These are phyloP conservation scores for Penstemon eatonii DNA, from an alignment of 257 asterid species.

Conservation along the genomic window DNA sequence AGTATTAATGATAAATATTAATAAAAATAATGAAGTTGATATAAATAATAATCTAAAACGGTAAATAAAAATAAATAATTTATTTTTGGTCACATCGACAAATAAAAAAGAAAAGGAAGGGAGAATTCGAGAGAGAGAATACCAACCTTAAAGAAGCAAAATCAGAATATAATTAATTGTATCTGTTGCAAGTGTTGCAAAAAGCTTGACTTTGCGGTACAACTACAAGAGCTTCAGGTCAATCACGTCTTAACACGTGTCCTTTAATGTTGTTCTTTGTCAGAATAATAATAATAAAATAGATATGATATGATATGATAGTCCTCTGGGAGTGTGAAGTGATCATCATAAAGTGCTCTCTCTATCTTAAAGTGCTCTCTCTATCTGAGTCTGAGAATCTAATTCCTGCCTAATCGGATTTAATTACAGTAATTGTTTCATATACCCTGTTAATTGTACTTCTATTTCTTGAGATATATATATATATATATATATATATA, in stretches of 20 bases:
- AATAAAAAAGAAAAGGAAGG: no score
- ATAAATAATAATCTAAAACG: no score
- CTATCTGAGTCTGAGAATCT: slow-evolving; percentile 21
- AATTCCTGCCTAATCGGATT: slow-evolving; percentile 29
- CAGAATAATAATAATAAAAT: background rate
- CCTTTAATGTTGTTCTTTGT: background rate
- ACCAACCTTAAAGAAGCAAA: no score
- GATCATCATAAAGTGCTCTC: background rate
- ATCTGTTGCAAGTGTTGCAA: background rate
- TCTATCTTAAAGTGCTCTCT: background rate
- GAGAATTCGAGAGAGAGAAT: no score
- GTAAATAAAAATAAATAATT: no score
- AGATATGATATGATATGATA: background rate
- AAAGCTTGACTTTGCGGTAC: slow-evolving; percentile 1
- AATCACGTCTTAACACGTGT: slow-evolving; percentile 24
- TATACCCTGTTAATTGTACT: background rate
- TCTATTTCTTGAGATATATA: no score
- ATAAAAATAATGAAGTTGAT: no score
- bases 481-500: no score
- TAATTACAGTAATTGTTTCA: background rate
- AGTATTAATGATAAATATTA: no score
- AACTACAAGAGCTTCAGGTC: slow-evolving; percentile 10
- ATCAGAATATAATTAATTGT: background rate
- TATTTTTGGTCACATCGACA: no score
- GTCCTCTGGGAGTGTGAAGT: slow-evolving; percentile 5